phyloP scores from a whole-genome alignment of 1,284 basidiomycete genomes.

The Boletus holoroseus region DNA sequence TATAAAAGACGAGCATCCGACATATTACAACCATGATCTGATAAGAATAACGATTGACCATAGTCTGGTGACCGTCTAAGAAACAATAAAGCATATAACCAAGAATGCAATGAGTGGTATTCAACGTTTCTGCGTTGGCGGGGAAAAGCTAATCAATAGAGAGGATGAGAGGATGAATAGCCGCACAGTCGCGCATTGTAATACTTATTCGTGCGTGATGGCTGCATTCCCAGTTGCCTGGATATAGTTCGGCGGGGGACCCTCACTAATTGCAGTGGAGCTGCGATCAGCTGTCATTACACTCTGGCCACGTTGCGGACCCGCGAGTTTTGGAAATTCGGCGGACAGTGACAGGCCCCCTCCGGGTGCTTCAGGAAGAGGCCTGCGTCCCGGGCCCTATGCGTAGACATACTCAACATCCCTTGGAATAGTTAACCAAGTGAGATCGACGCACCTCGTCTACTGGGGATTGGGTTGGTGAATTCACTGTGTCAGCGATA shows the following conservation, averaged over 20 bases:
- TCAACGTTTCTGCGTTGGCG: too few relatives aligned
- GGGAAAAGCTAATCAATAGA: neutral
- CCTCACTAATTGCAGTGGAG: constrained; percentile 18
- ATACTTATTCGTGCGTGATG: neutral
- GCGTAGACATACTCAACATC: neutral
- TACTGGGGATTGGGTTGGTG: constrained; percentile 1
- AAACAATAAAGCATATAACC: neutral
- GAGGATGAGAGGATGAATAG: neutral
- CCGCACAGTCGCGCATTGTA: neutral
- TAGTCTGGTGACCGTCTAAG: neutral
- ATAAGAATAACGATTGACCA: neutral
- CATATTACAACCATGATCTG: too few relatives aligned
- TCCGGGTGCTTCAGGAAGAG: constrained; percentile 26
- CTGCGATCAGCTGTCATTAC: neutral
- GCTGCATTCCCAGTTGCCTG: constrained; percentile 15
- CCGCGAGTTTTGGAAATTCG: constrained; percentile 19
- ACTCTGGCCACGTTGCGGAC: constrained; percentile 5
- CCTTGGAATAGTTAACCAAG: neutral
- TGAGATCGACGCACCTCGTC: constrained; percentile 22
- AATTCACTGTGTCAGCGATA: constrained; percentile 3
- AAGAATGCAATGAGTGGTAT: neutral
- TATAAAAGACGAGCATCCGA: neutral
- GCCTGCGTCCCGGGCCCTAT: constrained; percentile 16
- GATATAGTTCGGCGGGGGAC: constrained; percentile 24
- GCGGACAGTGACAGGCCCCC: constrained; percentile 16